Base-by-base conservation (phyloP, 148 eudicot genomes). In the Nepenthes gracilis region DNA sequence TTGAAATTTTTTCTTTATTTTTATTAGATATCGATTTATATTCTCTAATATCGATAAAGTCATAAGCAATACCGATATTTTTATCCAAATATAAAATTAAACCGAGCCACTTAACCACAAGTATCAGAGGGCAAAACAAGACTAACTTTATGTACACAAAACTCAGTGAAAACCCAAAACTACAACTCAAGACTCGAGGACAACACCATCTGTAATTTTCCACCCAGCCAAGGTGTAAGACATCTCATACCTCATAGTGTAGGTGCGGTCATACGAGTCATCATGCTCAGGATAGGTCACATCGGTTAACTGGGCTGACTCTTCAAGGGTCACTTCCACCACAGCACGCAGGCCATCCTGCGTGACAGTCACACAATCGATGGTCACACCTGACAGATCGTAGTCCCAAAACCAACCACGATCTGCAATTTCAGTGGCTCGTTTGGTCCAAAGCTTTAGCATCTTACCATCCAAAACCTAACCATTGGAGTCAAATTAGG, bases 141-240 rank as follows among this genome's bases (percentile, higher is more conserved):
- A 23, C 23, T 23, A 23, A 23, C 23, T 23, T 23, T 23, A 23
- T 23, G 23, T 23, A 23, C 23, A 23, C 23, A 23, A 23, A 23
- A 23, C 23, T 23, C 23, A 23, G 23, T 23, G 23, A 23, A 23
- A 23, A 23, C 23, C 23, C 23, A 23, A 23, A 23, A 23, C 45
- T 8, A 1, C 72, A 40, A 55, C 59, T 75, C 60, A 82, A 12
- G 95, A 82, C 78, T 85, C 81, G 53, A 94, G 95, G 64, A 94
- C 99, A 63, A 92, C 95, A 47, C 99, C 99, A 72, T 87, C 92
- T 1, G 76, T 79, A 63, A 94, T 94, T 82, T 86, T 94, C 99
- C 99, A 94, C 43, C 85, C 95, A 9, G 92, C 72, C 2, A 55
- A 59, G 5, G 68, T 75, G 60, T 45, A 70, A 9, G 77, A 72